Evolutionary conservation across 345 rosid species (phyloP), one percentile per base, ranked within the genome.

Genomic region (Mercurialis annua): DNA sequence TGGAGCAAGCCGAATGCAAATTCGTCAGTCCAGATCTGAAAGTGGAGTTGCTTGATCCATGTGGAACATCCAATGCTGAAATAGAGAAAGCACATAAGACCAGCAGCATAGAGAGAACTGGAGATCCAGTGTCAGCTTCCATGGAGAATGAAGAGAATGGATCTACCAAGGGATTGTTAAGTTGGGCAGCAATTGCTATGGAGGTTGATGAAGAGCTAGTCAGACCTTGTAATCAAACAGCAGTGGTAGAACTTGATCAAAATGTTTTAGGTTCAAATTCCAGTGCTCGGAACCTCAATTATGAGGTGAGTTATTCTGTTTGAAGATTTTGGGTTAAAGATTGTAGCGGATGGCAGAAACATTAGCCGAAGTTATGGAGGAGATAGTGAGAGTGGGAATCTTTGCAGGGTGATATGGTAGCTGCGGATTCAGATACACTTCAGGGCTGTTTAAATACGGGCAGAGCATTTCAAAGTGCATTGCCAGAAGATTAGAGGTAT

Each of bases 401-500:
- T 79, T 83, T 77, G 80, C 89, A 88, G 90, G 88, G 74, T 66
- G 77, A 62, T 18, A 61, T 51, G 33, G 65, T 66, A 43, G 62
- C 72, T 71, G 68, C 79, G 34, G 81, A 73, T 62, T 78, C 74
- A 43, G 80, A 65, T 65, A 68, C 80, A 16, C 50, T 70, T 61
- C 57, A 66, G 72, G 88, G 71, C 29, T 80, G 76, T 67, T 58
- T 76, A 74, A 73, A 72, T 77, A 60, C 71, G 10, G 59, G 47
- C 24, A 46, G 72, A 65, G 77, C 67, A 29, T 67, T 78, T 66
- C 82, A 71, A 67, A 80, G 76, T 59, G 68, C 71, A 81, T 68
- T 77, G 76, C 71, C 78, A 3, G 87, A 79, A 65, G 85, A 81
- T 70, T 74, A 58, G 81, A 88, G 95, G 95, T 86, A 81, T 73